Percentiles rank a stretch among this genome's conserved stretches.
phyloP scores from a whole-genome alignment of 495 filamentous ascomycete genomes.

The Aspergillus kassunensis region DNA sequence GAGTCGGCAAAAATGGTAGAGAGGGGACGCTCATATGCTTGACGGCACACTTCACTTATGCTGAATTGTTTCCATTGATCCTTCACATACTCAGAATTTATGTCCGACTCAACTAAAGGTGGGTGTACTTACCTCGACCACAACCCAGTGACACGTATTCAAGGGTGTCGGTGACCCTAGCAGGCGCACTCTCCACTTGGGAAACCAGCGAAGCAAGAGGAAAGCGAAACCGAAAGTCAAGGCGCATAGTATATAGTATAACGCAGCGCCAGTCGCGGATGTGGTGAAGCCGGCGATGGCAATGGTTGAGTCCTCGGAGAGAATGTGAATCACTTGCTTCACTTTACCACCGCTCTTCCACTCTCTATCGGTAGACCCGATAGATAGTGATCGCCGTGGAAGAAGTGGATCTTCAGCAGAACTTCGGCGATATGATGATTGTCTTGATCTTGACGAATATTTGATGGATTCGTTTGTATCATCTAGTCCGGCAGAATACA shows the following conservation, averaged over 20 bases:
- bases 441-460: constrained; percentile 39
- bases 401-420: constrained; percentile 74
- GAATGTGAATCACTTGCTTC: constrained; percentile 88
- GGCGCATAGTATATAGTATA: constrained; percentile 67
- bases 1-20: constrained; percentile 80
- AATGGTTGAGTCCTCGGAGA: constrained; percentile 88
- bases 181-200: constrained; percentile 75
- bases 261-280: constrained; percentile 56
- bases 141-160: constrained; percentile 79
- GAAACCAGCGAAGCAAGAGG: constrained; percentile 84
- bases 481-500: constrained; percentile 27
- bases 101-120: not conserved
- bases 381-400: constrained; percentile 52
- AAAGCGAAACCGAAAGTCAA: constrained; percentile 73
- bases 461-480: constrained; percentile 31
- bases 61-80: constrained; percentile 95
- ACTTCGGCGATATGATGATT: constrained; percentile 54
- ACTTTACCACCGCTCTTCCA: constrained; percentile 51
- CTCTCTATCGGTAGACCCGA: constrained; percentile 53
- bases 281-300: constrained; percentile 89
- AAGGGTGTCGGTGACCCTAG: constrained; percentile 65
- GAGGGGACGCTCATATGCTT: constrained; percentile 72
- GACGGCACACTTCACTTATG: constrained; percentile 60
- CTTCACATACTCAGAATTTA: constrained; percentile 21
- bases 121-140: constrained; percentile 62